A percentile compares a stretch with the other conserved stretches of the same genome.
These are phyloP conservation scores for Backusella sp. DNA, from an alignment of 192 early-diverging fungal genomes.

Conservation along the genomic window DNA sequence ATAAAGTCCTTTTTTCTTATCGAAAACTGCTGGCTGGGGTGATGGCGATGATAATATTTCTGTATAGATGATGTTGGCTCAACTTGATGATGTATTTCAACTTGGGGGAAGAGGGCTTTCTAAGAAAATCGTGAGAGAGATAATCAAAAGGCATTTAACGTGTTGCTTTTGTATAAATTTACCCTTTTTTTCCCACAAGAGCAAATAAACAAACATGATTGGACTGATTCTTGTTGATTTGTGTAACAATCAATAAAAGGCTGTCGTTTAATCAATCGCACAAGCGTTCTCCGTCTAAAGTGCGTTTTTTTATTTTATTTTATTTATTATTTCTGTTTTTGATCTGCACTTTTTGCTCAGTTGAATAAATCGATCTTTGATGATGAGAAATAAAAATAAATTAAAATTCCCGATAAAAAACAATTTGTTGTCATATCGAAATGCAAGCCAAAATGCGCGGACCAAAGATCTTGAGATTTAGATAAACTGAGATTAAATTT, in stretches of 20 bases:
- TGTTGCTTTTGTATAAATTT: background rate
- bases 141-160: background rate
- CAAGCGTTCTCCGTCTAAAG: background rate
- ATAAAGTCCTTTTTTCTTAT: conserved; percentile 93
- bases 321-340: background rate
- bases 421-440: background rate
- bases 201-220: background rate
- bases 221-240: background rate
- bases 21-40: conserved; percentile 93
- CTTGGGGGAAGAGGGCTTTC: background rate
- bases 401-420: background rate
- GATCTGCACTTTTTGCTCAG: background rate
- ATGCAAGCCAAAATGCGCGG: background rate
- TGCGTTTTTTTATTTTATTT: background rate
- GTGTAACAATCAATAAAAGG: background rate
- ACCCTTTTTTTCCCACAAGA: background rate
- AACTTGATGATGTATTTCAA: too few relatives aligned
- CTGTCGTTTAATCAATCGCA: background rate
- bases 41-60: conserved; percentile 35
- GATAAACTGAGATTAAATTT: background rate
- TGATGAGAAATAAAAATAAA: background rate
- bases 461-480: background rate
- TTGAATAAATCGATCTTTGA: background rate
- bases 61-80: too few relatives aligned
- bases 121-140: too few relatives aligned